These are phyloP conservation scores for Penicillium sp. DNA, from an alignment of 2,329 filamentous ascomycete genomes.

Conservation along the genomic window DNA sequence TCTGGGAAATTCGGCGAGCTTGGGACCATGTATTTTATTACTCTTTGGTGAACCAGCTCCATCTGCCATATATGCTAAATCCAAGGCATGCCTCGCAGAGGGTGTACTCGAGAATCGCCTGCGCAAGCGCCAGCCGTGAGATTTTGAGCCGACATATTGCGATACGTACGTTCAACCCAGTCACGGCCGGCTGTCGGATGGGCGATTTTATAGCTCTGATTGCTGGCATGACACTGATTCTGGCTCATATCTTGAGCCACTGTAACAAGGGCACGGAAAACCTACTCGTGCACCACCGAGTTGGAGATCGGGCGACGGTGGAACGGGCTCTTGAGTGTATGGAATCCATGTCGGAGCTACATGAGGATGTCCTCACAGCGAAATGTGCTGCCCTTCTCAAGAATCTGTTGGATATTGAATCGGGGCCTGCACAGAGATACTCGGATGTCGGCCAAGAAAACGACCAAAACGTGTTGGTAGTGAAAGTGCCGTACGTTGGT, in stretches of 20 bases:
- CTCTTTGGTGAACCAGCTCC: conserved; percentile 40
- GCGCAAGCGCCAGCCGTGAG: conserved; percentile 42
- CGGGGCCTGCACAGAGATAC: background rate
- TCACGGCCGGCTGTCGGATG: conserved; percentile 33
- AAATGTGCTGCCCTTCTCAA: conserved; percentile 32
- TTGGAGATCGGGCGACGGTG: conserved; percentile 40
- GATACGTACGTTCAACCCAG: conserved; percentile 32
- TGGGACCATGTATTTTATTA: conserved; percentile 41
- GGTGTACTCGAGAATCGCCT: conserved; percentile 38
- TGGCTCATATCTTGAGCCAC: conserved; percentile 40
- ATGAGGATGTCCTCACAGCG: conserved; percentile 31
- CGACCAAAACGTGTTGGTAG: background rate
- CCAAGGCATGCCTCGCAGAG: conserved; percentile 27
- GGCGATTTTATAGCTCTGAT: conserved; percentile 43
- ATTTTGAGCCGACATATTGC: conserved; percentile 38
- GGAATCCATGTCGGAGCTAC: conserved; percentile 25
- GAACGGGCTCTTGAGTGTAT: conserved; percentile 38
- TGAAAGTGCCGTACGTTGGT: background rate
- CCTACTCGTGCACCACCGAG: conserved; percentile 39
- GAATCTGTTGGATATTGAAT: conserved; percentile 35
- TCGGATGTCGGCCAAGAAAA: conserved; percentile 14
- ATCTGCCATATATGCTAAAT: conserved; percentile 37
- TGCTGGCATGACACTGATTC: conserved; percentile 38
- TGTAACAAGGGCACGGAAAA: conserved; percentile 16
- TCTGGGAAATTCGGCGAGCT: conserved; percentile 34